Evolutionary conservation across 2,329 filamentous ascomycete species (phyloP).

Genomic region (Periconia sp.): DNA sequence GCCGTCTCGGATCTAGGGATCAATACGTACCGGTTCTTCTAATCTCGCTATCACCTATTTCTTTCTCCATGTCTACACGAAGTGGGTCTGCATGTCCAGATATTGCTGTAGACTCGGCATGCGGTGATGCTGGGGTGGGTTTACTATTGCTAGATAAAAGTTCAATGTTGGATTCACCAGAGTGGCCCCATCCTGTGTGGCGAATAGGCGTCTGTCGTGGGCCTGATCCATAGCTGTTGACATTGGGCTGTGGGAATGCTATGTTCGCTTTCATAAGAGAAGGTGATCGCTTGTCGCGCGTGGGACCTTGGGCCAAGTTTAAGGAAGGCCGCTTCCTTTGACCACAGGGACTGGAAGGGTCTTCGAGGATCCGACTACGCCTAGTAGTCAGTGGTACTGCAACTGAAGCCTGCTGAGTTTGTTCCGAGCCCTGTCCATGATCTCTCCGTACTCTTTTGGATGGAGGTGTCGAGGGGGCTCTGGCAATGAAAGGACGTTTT

Average conservation of each 20-base stretch:
- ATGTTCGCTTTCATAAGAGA: not conserved
- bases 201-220: slow-evolving; percentile 9
- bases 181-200: slow-evolving; percentile 3
- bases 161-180: slow-evolving; percentile 12
- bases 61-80: slow-evolving; percentile 32
- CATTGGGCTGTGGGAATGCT: not conserved
- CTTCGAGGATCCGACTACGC: slow-evolving; percentile 8
- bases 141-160: slow-evolving; percentile 47
- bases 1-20: too few relatives aligned
- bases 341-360: slow-evolving; percentile 14
- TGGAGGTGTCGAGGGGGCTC: slow-evolving; percentile 6
- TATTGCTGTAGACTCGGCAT: slow-evolving; percentile 42
- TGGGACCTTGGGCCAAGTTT: too few relatives aligned
- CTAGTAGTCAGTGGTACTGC: slow-evolving; percentile 2
- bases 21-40: slow-evolving; percentile 8
- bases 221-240: not conserved
- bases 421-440: not conserved
- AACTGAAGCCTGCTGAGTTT: not conserved
- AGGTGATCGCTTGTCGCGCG: not conserved
- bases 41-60: slow-evolving; percentile 26
- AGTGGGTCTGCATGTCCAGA: slow-evolving; percentile 38
- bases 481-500: slow-evolving; percentile 1
- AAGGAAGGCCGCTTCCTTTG: not conserved
- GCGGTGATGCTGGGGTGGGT: slow-evolving; percentile 45
- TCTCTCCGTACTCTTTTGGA: slow-evolving; percentile 5